Base-by-base conservation (phyloP, 345 rosid genomes). In the Triadica sebifera region DNA sequence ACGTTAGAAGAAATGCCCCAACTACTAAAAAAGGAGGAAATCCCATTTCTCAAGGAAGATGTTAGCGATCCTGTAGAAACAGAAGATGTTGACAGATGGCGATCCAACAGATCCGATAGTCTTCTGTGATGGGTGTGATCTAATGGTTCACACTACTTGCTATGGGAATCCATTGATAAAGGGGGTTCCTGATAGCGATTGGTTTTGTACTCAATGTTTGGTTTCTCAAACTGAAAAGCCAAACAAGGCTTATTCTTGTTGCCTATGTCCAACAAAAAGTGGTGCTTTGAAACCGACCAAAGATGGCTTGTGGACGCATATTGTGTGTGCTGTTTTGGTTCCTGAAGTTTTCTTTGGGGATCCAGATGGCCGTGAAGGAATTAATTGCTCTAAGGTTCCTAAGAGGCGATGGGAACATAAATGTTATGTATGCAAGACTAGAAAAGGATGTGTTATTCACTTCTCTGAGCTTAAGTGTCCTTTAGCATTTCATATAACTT, bases 101-200 rank as follows among this genome's bases (percentile, higher is more conserved):
- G 98, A 95, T 3, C 93, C 97, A 16, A 71, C 79, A 22, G 97
- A 95, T 78, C 98, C 99, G 10, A 93, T 95, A 1, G 99, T 95
- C 63, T 91, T 95, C 67, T 95, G 99, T 58, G 98, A 95, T 63
- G 99, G 98, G 5, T 95, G 99, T 73, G 96, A 91, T 67, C 81
- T 95, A 67, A 95, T 92, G 99, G 99, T 90, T 12, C 98, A 95
- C 80, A 74, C 90, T 51, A 86, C 90, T 12, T 95, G 99, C 81
- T 93, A 95, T 57, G 98, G 99, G 11, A 83, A 84, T 24, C 99
- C 98, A 13, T 84, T 93, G 19, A 77, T 86, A 7, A 79, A 79
- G 25, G 84, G 79, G 13, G 78, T 95, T 59, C 99, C 99, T 8
- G 94, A 91, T 34, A 98, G 91, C 1, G 97, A 93, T 4, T 93